phyloP scores from a whole-genome alignment of 371 early-diverging fungal species.

The Lichtheimia ornata region DNA sequence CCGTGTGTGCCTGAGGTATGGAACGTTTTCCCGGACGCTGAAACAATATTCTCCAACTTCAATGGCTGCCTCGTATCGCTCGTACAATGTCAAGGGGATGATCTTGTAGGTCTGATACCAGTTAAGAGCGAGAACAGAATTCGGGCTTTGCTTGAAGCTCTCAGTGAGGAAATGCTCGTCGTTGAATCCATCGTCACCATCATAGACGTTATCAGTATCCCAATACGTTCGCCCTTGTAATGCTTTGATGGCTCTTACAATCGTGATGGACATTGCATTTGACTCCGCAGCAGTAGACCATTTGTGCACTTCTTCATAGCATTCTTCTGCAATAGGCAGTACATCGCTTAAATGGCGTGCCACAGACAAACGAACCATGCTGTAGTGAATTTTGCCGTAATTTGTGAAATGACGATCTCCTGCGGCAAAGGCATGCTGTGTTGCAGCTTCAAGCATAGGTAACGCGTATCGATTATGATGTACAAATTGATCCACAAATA shows the following conservation, averaged over 20 bases:
- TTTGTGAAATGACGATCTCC: slow-evolving; percentile 46
- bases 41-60: slow-evolving; percentile 30
- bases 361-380: slow-evolving; percentile 15
- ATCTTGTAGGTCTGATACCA: slow-evolving; percentile 45
- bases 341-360: slow-evolving; percentile 24
- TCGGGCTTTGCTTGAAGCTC: slow-evolving; percentile 32
- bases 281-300: slow-evolving; percentile 37
- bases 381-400: slow-evolving; percentile 31
- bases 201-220: slow-evolving; percentile 27
- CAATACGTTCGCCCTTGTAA: slow-evolving; percentile 40
- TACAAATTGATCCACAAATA: slow-evolving; percentile 32
- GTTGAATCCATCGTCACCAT: slow-evolving; percentile 48
- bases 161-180: slow-evolving; percentile 39
- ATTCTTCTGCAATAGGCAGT: slow-evolving; percentile 29
- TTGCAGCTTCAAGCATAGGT: slow-evolving; percentile 10
- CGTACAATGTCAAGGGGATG: slow-evolving; percentile 39
- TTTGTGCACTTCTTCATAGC: slow-evolving; percentile 37
- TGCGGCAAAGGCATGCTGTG: slow-evolving; percentile 16
- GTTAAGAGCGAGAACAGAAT: slow-evolving; percentile 27
- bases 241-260: slow-evolving; percentile 42
- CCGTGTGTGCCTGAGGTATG: slow-evolving; percentile 38
- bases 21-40: slow-evolving; percentile 26
- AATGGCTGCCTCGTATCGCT: slow-evolving; percentile 37
- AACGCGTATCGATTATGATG: slow-evolving; percentile 27
- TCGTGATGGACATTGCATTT: too few species aligned